A percentile compares a stretch with the other conserved stretches of the same genome.
phyloP scores from a whole-genome alignment of 495 filamentous ascomycete species.

The Letharia lupina region DNA sequence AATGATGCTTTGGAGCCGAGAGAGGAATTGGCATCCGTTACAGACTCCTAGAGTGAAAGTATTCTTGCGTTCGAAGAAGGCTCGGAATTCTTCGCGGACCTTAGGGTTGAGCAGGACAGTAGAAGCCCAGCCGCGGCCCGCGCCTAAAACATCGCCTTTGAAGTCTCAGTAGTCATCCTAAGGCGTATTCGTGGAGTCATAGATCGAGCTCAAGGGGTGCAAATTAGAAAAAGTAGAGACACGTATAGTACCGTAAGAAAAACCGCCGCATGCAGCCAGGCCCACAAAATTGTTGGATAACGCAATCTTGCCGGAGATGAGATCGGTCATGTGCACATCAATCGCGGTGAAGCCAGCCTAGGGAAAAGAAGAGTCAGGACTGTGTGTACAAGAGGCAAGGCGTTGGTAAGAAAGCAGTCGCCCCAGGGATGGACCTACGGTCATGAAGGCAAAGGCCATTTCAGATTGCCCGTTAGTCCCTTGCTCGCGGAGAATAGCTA shows the following conservation, averaged over 20 bases:
- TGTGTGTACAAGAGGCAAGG: background rate
- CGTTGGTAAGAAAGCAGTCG: constrained; percentile 46
- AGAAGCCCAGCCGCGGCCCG: constrained; percentile 94
- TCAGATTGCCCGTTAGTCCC: constrained; percentile 92
- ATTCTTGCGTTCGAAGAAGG: constrained; percentile 80
- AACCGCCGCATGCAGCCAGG: constrained; percentile 89
- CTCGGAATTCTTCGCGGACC: constrained; percentile 65
- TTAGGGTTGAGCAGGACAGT: constrained; percentile 77
- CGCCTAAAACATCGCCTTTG: constrained; percentile 78
- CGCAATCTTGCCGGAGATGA: constrained; percentile 66
- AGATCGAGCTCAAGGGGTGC: background rate
- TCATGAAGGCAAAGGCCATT: constrained; percentile 94
- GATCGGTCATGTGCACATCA: constrained; percentile 96
- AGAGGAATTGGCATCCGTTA: constrained; percentile 96
- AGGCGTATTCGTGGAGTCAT: background rate
- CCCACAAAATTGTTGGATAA: constrained; percentile 65
- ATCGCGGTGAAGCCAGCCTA: constrained; percentile 68
- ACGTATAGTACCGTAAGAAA: constrained; percentile 59
- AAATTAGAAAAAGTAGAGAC: background rate
- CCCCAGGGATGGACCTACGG: constrained; percentile 65
- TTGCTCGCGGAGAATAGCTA: constrained; percentile 91
- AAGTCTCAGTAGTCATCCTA: background rate
- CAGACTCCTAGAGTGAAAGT: constrained; percentile 94
- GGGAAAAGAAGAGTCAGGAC: background rate
- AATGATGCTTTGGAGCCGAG: constrained; percentile 71